These are phyloP conservation scores for Ailanthus altissimus DNA, from an alignment of 345 rosid genomes.

Conservation along the genomic window DNA sequence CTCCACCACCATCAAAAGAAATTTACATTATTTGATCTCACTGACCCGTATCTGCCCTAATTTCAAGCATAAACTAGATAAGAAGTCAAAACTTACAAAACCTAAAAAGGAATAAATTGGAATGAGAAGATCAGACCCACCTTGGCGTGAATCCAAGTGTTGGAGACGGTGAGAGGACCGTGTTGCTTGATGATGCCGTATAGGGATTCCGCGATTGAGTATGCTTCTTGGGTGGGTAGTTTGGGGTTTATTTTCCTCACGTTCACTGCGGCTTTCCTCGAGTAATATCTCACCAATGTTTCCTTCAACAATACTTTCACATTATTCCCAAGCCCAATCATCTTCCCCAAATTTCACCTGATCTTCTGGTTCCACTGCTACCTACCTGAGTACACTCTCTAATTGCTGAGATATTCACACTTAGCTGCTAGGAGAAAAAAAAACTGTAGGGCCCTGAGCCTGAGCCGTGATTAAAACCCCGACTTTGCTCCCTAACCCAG, in stretches of 20 bases:
- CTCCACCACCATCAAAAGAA: background rate
- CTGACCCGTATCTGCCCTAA: background rate
- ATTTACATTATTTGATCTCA: background rate
- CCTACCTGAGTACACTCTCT: too few species aligned
- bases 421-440: too few species aligned
- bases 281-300: constrained; percentile 61
- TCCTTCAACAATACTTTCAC: background rate
- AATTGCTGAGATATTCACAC: too few species aligned
- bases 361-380: background rate
- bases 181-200: constrained; percentile 60
- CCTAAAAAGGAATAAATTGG: background rate
- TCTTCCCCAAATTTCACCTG: background rate
- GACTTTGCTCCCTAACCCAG: too few species aligned
- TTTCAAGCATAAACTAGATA: background rate
- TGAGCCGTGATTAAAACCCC: background rate
- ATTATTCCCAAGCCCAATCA: constrained; percentile 9
- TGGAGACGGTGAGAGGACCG: constrained; percentile 79
- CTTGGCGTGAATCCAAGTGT: constrained; percentile 80
- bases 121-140: constrained; percentile 28
- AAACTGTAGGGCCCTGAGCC: background rate
- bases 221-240: constrained; percentile 84
- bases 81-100: background rate
- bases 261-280: constrained; percentile 69
- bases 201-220: constrained; percentile 63
- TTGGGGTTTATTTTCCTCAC: constrained; percentile 92